These are phyloP conservation scores for Aureobasidium subglaciale DNA, from an alignment of 2,329 filamentous ascomycete genomes.

Conservation along the genomic window DNA sequence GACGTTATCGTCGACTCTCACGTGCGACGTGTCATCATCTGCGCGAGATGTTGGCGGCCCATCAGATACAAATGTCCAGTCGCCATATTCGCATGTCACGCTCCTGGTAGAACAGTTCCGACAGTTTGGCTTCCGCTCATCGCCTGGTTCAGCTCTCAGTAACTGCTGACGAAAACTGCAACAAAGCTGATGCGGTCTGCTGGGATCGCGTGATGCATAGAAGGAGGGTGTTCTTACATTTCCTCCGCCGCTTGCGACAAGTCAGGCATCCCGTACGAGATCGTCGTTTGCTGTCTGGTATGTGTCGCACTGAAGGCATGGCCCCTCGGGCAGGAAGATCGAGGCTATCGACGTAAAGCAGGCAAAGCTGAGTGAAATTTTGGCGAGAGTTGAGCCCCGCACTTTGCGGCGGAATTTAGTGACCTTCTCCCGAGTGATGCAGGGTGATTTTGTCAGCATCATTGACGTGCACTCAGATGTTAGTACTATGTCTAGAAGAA, in stretches of 20 bases:
- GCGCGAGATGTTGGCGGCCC: not conserved
- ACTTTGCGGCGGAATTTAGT: too few relatives aligned
- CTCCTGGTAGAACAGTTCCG: not conserved
- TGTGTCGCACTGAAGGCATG: constrained; percentile 4
- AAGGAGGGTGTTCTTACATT: constrained; percentile 1
- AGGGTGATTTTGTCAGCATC: too few relatives aligned
- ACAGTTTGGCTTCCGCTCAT: not conserved
- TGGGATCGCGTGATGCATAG: not conserved
- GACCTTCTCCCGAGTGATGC: too few relatives aligned
- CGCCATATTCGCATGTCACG: not conserved
- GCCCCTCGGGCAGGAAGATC: not conserved
- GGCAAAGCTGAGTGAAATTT: too few relatives aligned
- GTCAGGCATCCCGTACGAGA: constrained; percentile 1
- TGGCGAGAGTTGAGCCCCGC: too few relatives aligned
- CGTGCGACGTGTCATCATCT: not conserved
- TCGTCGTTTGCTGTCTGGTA: not conserved
- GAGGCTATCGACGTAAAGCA: too few relatives aligned
- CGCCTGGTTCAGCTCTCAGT: not conserved
- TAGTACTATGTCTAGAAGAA: too few relatives aligned
- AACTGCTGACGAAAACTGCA: not conserved
- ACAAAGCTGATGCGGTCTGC: not conserved
- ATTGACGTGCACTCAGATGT: too few relatives aligned
- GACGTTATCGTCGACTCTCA: not conserved
- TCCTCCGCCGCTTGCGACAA: constrained; percentile 6
- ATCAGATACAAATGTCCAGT: constrained; percentile 1